Conservation (phyloP, 2,329 filamentous ascomycete species). For the Drechslerella coelobrocha region DNA sequence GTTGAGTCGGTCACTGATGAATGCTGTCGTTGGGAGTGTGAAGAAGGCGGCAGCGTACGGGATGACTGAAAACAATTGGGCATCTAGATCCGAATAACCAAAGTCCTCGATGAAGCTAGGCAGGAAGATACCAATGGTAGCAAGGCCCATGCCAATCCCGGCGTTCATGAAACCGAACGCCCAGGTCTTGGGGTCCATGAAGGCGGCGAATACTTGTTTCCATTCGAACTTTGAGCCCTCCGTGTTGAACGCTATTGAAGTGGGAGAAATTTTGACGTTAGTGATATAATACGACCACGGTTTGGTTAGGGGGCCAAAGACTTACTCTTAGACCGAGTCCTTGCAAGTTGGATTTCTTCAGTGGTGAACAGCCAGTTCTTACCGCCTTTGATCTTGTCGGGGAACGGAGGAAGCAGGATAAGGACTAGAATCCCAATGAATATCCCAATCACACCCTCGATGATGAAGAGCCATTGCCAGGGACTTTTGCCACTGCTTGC, state of each 20-base stretch:
- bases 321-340: slow-evolving; percentile 20
- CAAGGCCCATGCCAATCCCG: slow-evolving; percentile 27
- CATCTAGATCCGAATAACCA: slow-evolving; percentile 21
- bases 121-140: slow-evolving; percentile 32
- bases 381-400: slow-evolving; percentile 31
- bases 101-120: slow-evolving; percentile 33
- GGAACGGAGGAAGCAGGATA: slow-evolving; percentile 14
- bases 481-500: slow-evolving; percentile 67
- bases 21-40: slow-evolving; percentile 12
- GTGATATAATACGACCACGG: neutral
- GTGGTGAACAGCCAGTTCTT: slow-evolving; percentile 31
- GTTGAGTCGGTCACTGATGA: slow-evolving; percentile 22
- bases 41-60: slow-evolving; percentile 21
- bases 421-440: slow-evolving; percentile 56
- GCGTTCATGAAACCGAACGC: slow-evolving; percentile 32
- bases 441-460: slow-evolving; percentile 67
- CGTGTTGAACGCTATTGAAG: slow-evolving; percentile 14
- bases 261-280: neutral
- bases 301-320: neutral
- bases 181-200: slow-evolving; percentile 30
- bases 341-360: slow-evolving; percentile 32
- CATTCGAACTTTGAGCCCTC: slow-evolving; percentile 28
- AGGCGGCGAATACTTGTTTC: slow-evolving; percentile 14
- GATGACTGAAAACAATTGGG: slow-evolving; percentile 27
- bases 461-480: slow-evolving; percentile 82